Conservation (phyloP, 2,329 filamentous ascomycete genomes). For the Aspergillus pseudonomiae region DNA sequence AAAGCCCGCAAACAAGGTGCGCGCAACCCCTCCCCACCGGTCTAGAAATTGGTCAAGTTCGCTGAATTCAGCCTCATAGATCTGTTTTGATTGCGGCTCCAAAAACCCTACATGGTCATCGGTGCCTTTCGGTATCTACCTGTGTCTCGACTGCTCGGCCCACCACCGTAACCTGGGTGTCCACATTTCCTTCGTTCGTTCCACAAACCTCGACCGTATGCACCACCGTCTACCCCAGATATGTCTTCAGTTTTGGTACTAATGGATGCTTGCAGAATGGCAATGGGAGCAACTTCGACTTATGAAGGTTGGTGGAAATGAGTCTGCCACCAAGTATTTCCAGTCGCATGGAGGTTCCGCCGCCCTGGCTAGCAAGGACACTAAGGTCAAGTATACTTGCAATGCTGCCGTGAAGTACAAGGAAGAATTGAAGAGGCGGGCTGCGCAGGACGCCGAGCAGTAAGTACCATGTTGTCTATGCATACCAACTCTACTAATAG, state of each 20-base stretch:
- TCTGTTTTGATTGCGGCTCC: constrained; percentile 97
- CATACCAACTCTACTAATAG: not conserved
- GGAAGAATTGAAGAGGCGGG: constrained; percentile 87
- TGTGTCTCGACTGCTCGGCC: constrained; percentile 96
- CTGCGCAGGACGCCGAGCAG: constrained; percentile 81
- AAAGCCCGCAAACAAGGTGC: constrained; percentile 92
- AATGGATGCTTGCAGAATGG: constrained; percentile 67
- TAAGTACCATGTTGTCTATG: constrained; percentile 51
- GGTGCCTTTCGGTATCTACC: constrained; percentile 94
- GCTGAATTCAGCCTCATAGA: constrained; percentile 53
- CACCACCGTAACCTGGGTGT: constrained; percentile 97
- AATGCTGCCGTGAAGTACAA: constrained; percentile 96
- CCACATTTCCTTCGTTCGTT: constrained; percentile 98
- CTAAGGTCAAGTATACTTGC: constrained; percentile 95
- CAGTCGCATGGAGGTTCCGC: constrained; percentile 93
- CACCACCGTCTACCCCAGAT: constrained; percentile 26
- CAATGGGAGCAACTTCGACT: constrained; percentile 97
- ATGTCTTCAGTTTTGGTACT: constrained; percentile 16
- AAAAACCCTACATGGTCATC: constrained; percentile 99
- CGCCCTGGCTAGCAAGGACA: constrained; percentile 92
- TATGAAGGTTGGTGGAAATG: constrained; percentile 98
- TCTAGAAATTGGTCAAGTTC: constrained; percentile 4
- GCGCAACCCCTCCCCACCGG: constrained; percentile 36
- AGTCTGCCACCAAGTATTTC: constrained; percentile 98
- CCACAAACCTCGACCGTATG: constrained; percentile 97